Evolutionary conservation across 306 rosid genomes (phyloP).

Genomic region (Nissolia schottii): DNA sequence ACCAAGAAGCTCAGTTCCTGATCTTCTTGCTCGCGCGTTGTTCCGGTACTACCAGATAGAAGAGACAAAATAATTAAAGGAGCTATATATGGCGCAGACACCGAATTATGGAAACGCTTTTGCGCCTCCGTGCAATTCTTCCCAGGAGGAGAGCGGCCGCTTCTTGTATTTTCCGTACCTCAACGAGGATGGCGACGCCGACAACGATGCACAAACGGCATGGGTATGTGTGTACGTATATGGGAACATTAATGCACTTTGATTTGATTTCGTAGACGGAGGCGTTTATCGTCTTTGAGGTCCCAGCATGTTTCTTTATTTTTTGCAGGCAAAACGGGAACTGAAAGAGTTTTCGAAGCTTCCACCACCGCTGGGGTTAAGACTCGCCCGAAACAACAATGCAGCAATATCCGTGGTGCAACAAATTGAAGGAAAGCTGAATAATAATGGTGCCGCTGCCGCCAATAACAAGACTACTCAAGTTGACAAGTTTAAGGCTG

Average conservation of each 20-base stretch:
- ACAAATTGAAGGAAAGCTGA: not conserved
- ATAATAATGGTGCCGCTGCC: not conserved
- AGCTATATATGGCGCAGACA: not conserved
- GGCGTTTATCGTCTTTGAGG: no score
- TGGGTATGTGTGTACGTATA: not conserved
- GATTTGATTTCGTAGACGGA: no score
- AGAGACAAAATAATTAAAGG: no score
- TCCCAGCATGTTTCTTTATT: no score
- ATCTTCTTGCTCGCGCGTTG: no score
- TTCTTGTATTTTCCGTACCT: not conserved
- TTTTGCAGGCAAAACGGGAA: not conserved
- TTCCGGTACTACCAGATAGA: not conserved
- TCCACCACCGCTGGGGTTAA: slow-evolving; percentile 31
- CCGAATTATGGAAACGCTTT: not conserved
- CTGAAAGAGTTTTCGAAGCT: not conserved
- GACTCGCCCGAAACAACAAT: slow-evolving; percentile 21
- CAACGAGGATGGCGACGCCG: not conserved
- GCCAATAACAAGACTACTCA: not conserved
- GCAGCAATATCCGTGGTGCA: slow-evolving; percentile 16
- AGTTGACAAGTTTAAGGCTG: slow-evolving; percentile 36
- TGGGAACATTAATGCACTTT: no score
- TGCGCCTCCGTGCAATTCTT: not conserved
- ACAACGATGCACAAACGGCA: slow-evolving; percentile 4
- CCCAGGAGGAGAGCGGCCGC: not conserved
- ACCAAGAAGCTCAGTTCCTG: no score